phyloP scores from a whole-genome alignment of 148 eudicot genomes.

The Pharnaceum exiguum region DNA sequence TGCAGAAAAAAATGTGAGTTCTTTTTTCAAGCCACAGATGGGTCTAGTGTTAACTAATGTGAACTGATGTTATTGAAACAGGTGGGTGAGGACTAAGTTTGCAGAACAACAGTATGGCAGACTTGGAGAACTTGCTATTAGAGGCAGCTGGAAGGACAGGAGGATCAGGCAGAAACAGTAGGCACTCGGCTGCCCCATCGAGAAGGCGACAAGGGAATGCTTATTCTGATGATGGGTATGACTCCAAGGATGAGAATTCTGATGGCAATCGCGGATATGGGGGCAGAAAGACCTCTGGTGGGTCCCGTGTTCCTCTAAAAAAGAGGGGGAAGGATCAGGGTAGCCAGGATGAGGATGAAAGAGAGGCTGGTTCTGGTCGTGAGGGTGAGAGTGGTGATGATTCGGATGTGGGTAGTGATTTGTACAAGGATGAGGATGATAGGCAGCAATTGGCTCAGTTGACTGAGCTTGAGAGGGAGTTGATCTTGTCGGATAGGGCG shows the following conservation, averaged over 20 bases:
- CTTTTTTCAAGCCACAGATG: too few species aligned
- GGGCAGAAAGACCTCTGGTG: slow-evolving; percentile 61
- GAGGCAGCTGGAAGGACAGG: slow-evolving; percentile 97
- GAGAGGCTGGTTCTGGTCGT: slow-evolving; percentile 41
- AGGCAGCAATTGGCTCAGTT: slow-evolving; percentile 69
- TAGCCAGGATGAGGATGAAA: slow-evolving; percentile 62
- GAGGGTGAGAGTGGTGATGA: slow-evolving; percentile 65
- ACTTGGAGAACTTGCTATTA: slow-evolving; percentile 80
- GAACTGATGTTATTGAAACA: neutral
- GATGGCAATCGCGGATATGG: slow-evolving; percentile 72
- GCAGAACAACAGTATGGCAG: slow-evolving; percentile 48
- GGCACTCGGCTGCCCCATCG: slow-evolving; percentile 64
- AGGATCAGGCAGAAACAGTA: slow-evolving; percentile 59
- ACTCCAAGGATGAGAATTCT: slow-evolving; percentile 80
- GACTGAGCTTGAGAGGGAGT: slow-evolving; percentile 81
- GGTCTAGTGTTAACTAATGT: too few species aligned
- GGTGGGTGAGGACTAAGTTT: neutral
- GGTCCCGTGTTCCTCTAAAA: slow-evolving; percentile 82
- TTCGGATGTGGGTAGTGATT: slow-evolving; percentile 76
- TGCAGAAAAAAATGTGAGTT: too few species aligned
- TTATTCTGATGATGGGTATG: slow-evolving; percentile 88
- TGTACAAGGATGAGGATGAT: slow-evolving; percentile 79
- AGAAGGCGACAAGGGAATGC: slow-evolving; percentile 61
- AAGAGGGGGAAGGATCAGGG: slow-evolving; percentile 75
- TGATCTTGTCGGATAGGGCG: slow-evolving; percentile 80